Evolutionary conservation across 352 stramenopile species (phyloP), one percentile per base, ranked within the genome.

Genomic region (Halophytophthora polymorphica): DNA sequence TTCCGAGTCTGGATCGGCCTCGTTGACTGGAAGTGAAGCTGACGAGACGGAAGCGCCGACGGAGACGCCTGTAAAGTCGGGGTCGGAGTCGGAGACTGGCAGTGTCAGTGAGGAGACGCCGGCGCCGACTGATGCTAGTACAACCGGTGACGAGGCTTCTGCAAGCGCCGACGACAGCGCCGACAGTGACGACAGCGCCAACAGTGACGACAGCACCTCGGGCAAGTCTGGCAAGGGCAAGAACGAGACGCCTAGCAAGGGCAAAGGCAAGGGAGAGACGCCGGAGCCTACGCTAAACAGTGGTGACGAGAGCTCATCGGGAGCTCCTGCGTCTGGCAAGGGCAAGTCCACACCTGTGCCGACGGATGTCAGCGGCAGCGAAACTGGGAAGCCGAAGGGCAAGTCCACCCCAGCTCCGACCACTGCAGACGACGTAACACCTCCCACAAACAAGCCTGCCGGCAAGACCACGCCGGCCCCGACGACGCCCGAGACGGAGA

Each of bases 161-260:
- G n/a, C n/a, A n/a, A n/a, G n/a, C n/a, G n/a, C n/a, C n/a, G n/a
- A n/a, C n/a, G n/a, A n/a, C n/a, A n/a, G n/a, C n/a, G n/a, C n/a
- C n/a, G n/a, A n/a, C n/a, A n/a, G n/a, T n/a, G n/a, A n/a, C n/a
- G n/a, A n/a, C n/a, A n/a, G 35, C 35, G n/a, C 35, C 35, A 40
- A 28, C 22, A 28, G 42, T 1, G 25, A 48, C 15, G 42, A n/a
- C 19, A 51, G 34, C 42, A 59, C 61, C 6, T 51, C 45, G 19
- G 25, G 17, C 3, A 13, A 38, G 21, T 21, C 21, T 14, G 35
- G 46, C 15, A 53, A 39, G 10, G 36, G 35, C 15, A 18, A 50
- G 8, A 21, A 6, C 11, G 31, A n/a, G n/a, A n/a, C n/a, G n/a
- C n/a, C n/a, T n/a, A n/a, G n/a, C n/a, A n/a, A n/a, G n/a, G n/a